Base-by-base conservation (phyloP, 495 filamentous ascomycete species). In the Aspergillus nidulans region DNA sequence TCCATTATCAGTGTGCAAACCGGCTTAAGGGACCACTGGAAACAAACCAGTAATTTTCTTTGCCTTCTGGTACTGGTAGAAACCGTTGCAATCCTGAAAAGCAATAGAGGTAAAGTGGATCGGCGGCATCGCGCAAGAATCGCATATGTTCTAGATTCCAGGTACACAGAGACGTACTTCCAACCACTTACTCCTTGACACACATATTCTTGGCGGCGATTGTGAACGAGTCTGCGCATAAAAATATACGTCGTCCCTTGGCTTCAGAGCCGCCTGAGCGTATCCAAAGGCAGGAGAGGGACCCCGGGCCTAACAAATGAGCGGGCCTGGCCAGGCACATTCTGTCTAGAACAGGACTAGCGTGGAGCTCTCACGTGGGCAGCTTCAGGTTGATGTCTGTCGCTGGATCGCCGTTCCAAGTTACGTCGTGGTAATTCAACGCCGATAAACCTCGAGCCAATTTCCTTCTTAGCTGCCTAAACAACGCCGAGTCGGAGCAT, bases 331-430 rank as follows among this genome's bases (percentile, higher is more conserved):
- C 40, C 40, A 43, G 41, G 40, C 20, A 36, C 41, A 43, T 19
- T 40, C 12, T 32, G 10, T 23, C 52, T 32, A 7, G 42, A 49
- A 49, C 45, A 20, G 53, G 53, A 56, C 39, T 56, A 56, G 53
- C 44, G 28, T 8, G 19, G 26, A 45, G 45, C 53, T 36, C 38
- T 56, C 53, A 56, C 53, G 53, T 56, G 53, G 53, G 38, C 19
- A 54, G 42, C 43, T 54, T n/a, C n/a, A n/a, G n/a, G 30, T 21
- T 19, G 43, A 53, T 32, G 42, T 32, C 52, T 20, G 42, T 54
- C 34, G 30, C 42, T 40, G 43, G 18, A 43, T 43, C 40, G 32
- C 16, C 20, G 44, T n/a, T n/a, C n/a, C n/a, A n/a, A n/a, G n/a
- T 39, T 48, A 47, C 20, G 34, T 55, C 32, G 48, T 30, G 16